Conservation (phyloP, 192 early-diverging fungal species). For the Coemansia reversa region DNA sequence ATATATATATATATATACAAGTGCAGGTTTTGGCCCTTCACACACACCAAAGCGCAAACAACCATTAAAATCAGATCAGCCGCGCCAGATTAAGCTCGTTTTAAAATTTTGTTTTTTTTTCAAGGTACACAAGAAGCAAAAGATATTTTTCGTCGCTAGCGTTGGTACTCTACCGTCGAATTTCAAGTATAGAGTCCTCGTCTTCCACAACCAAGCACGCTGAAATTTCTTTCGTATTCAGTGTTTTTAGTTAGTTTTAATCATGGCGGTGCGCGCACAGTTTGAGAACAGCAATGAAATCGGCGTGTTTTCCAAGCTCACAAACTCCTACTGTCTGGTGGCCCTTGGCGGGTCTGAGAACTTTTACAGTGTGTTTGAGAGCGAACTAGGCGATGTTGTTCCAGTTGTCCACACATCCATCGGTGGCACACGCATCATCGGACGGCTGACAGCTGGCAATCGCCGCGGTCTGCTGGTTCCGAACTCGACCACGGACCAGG, state of each 20-base stretch:
- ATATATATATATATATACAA: no score
- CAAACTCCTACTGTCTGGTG: conserved; percentile 97
- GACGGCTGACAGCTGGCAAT: conserved; percentile 92
- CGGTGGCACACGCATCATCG: conserved; percentile 95
- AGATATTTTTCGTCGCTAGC: not conserved
- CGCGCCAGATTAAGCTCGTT: not conserved
- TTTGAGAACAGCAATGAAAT: conserved; percentile 99
- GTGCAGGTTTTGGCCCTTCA: no score
- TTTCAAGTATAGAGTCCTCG: conserved; percentile 4
- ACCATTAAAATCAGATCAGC: not conserved
- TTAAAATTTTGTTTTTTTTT: conserved; percentile 12
- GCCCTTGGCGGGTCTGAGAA: conserved; percentile 98
- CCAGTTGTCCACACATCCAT: conserved; percentile 97
- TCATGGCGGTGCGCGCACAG: conserved; percentile 70
- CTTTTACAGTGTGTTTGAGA: conserved; percentile 94
- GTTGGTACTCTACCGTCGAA: not conserved
- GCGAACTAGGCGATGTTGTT: conserved; percentile 91
- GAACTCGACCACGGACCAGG: conserved; percentile 94
- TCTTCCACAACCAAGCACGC: not conserved
- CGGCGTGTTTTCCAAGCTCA: conserved; percentile 95
- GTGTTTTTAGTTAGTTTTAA: not conserved
- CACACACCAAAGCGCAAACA: no score
- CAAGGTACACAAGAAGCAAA: not conserved
- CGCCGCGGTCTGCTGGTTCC: conserved; percentile 93
- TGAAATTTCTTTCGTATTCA: conserved; percentile 4